These are phyloP conservation scores for Plasmopara viticola DNA, from an alignment of 352 stramenopile genomes.

Conservation along the genomic window DNA sequence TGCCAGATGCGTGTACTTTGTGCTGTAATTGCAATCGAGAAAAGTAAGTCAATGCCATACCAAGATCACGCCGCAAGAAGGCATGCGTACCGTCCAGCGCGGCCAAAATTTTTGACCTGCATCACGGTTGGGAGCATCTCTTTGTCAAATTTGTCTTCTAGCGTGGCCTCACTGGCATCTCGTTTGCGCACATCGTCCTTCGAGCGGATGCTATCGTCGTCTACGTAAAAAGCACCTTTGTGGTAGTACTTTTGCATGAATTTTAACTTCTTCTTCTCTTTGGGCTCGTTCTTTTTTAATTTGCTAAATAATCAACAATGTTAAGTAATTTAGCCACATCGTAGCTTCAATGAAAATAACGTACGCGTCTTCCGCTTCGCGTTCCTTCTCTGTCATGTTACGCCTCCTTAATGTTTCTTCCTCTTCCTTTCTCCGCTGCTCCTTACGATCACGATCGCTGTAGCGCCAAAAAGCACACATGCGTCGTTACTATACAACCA, in stretches of 20 bases:
- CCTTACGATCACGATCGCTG: constrained; percentile 78
- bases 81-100: constrained; percentile 78
- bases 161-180: constrained; percentile 64
- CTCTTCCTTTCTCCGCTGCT: constrained; percentile 75
- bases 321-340: too few relatives aligned
- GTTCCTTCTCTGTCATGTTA: constrained; percentile 8
- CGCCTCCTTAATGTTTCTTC: constrained; percentile 82
- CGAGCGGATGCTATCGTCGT: constrained; percentile 86
- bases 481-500: too few relatives aligned
- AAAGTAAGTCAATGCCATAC: too few relatives aligned
- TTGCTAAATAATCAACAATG: constrained; percentile 35
- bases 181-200: constrained; percentile 89
- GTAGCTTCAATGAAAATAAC: constrained; percentile 7
- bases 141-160: constrained; percentile 93
- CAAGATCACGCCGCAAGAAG: too few relatives aligned
- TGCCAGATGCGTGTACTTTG: constrained; percentile 96
- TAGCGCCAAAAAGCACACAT: not conserved
- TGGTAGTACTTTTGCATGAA: constrained; percentile 99
- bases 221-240: constrained; percentile 97
- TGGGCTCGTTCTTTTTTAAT: constrained; percentile 59
- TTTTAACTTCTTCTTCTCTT: constrained; percentile 86
- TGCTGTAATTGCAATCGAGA: constrained; percentile 37
- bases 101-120: constrained; percentile 98
- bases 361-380: constrained; percentile 83
- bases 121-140: constrained; percentile 93